Conservation (phyloP, 2,329 filamentous ascomycete genomes). For the Lachnellula suecica region DNA sequence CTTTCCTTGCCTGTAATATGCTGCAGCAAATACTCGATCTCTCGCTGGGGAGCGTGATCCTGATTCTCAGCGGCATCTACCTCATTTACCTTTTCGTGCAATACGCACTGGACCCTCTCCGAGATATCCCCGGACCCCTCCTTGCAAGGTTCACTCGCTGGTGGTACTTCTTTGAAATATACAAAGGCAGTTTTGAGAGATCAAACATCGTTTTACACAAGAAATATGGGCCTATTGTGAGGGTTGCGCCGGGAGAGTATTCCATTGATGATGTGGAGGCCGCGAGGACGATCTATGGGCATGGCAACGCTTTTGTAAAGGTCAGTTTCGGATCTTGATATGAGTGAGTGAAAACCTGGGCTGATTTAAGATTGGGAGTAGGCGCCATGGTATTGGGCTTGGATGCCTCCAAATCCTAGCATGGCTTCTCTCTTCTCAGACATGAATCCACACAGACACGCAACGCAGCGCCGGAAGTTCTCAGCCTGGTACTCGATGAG, state of each 20-base stretch:
- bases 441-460: slow-evolving; percentile 37
- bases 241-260: slow-evolving; percentile 47
- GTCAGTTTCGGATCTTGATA: neutral
- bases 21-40: neutral
- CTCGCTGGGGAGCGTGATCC: neutral
- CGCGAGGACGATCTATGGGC: slow-evolving; percentile 41
- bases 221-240: slow-evolving; percentile 42
- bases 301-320: slow-evolving; percentile 40
- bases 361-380: slow-evolving; percentile 2
- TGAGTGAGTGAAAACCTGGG: neutral
- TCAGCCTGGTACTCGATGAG: slow-evolving; percentile 47
- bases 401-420: slow-evolving; percentile 16
- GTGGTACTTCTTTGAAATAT: slow-evolving; percentile 42
- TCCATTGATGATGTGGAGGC: slow-evolving; percentile 42
- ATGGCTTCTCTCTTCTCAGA: slow-evolving; percentile 31
- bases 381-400: slow-evolving; percentile 23
- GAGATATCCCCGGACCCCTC: slow-evolving; percentile 44
- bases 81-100: neutral
- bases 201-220: slow-evolving; percentile 40
- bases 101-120: slow-evolving; percentile 28
- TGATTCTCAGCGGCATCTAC: neutral
- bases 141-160: slow-evolving; percentile 42
- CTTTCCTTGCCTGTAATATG: neutral
- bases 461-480: slow-evolving; percentile 39
- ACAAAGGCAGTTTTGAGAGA: slow-evolving; percentile 37